phyloP scores from a whole-genome alignment of 2,329 filamentous ascomycete species.

The Aspergillus nomiae region DNA sequence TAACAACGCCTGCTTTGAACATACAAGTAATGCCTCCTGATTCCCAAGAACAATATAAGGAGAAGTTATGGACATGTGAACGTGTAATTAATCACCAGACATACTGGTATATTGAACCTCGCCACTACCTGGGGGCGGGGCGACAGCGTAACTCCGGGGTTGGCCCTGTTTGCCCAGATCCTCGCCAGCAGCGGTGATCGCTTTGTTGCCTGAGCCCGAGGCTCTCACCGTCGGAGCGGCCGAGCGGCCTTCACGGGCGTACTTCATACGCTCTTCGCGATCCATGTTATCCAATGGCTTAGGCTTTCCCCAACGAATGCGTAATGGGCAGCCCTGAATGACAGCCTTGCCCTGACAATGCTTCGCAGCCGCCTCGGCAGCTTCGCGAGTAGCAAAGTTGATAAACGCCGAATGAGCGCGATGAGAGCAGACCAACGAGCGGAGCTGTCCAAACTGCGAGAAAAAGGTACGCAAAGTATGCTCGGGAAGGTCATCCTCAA shows the following conservation, averaged over 20 bases:
- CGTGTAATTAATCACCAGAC: constrained; percentile 65
- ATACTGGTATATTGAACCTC: constrained; percentile 85
- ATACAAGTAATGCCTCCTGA: constrained; percentile 26
- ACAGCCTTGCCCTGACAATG: constrained; percentile 85
- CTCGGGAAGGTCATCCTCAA: constrained; percentile 95
- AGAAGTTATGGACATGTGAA: constrained; percentile 10
- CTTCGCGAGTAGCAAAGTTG: constrained; percentile 84
- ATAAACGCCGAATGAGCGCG: constrained; percentile 96
- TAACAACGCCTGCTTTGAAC: constrained; percentile 39
- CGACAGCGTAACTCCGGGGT: constrained; percentile 54
- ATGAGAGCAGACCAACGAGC: constrained; percentile 92
- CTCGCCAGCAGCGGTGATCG: constrained; percentile 42
- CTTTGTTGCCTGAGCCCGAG: constrained; percentile 34
- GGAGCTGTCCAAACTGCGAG: constrained; percentile 82
- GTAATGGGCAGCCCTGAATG: constrained; percentile 84
- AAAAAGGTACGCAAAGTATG: constrained; percentile 90
- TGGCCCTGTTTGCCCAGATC: constrained; percentile 42
- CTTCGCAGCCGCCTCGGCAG: constrained; percentile 81
- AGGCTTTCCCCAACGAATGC: constrained; percentile 90
- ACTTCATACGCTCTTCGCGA: constrained; percentile 76
- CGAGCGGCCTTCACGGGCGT: constrained; percentile 75
- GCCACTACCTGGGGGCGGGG: constrained; percentile 75
- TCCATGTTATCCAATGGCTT: constrained; percentile 91
- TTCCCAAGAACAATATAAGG: constrained; percentile 26
- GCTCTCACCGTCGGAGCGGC: constrained; percentile 55